phyloP scores from a whole-genome alignment of 2,329 filamentous ascomycete species.

The Gnomoniopsis smithogilvyi region DNA sequence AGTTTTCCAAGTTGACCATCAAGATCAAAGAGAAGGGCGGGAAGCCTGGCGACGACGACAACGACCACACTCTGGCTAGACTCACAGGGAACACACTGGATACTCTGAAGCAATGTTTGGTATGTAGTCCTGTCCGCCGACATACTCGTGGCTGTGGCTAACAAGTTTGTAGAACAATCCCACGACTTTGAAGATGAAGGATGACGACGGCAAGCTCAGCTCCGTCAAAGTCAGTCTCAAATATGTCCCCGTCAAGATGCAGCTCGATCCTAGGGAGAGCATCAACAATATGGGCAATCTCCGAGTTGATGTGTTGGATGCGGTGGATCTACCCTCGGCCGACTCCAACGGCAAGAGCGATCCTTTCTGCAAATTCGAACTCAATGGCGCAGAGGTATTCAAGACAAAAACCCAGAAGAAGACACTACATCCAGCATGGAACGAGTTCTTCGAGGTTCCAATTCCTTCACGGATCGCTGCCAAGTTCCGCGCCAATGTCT shows the following conservation, averaged over 20 bases:
- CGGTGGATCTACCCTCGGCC: slow-evolving; percentile 80
- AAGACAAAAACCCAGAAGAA: slow-evolving; percentile 98
- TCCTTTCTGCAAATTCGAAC: slow-evolving; percentile 90
- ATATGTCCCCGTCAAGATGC: slow-evolving; percentile 93
- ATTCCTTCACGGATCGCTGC: slow-evolving; percentile 82
- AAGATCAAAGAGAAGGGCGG: slow-evolving; percentile 80
- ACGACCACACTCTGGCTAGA: slow-evolving; percentile 73
- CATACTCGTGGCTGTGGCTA: slow-evolving; percentile 11
- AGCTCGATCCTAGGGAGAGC: slow-evolving; percentile 88
- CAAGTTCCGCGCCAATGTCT: slow-evolving; percentile 79
- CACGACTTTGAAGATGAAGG: slow-evolving; percentile 75
- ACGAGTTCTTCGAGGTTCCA: slow-evolving; percentile 86
- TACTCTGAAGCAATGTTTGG: slow-evolving; percentile 82
- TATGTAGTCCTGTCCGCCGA: slow-evolving; percentile 39
- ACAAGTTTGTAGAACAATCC: slow-evolving; percentile 69
- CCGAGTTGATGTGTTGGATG: slow-evolving; percentile 89
- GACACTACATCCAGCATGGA: slow-evolving; percentile 91
- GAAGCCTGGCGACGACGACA: slow-evolving; percentile 65
- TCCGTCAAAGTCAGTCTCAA: slow-evolving; percentile 89
- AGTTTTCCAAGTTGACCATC: slow-evolving; percentile 89
- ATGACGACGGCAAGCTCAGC: slow-evolving; percentile 70
- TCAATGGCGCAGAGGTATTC: slow-evolving; percentile 86
- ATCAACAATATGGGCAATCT: slow-evolving; percentile 99
- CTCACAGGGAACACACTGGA: slow-evolving; percentile 81
- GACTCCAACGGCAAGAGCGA: slow-evolving; percentile 97